Conservation (phyloP, 257 asterid genomes). For the Plantago ovata region DNA sequence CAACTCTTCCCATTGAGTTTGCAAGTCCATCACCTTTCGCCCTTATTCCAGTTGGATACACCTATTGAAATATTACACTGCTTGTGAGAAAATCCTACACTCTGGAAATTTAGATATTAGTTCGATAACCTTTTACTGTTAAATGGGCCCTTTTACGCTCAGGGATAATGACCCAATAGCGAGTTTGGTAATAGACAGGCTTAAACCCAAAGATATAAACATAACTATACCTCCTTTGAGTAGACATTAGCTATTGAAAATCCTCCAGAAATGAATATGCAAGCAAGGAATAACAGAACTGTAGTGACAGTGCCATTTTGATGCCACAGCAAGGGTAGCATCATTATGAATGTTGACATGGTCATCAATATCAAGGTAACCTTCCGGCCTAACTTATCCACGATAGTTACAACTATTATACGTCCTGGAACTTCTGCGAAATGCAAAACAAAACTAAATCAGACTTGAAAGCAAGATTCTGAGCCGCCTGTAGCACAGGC, state of each 20-base stretch:
- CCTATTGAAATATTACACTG: no score
- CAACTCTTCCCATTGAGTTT: constrained; percentile 24
- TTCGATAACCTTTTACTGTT: no score
- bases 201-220: no score
- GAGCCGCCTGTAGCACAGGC: no score
- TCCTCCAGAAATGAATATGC: constrained; percentile 23
- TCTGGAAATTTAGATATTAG: no score
- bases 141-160: no score
- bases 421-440: constrained; percentile 24
- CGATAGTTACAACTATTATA: constrained; percentile 9
- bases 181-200: no score
- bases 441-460: no score
- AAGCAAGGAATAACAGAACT: constrained; percentile 16
- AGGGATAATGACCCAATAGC: no score
- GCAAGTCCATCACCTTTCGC: constrained; percentile 29
- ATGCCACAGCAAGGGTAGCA: constrained; percentile 20
- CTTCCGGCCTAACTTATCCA: constrained; percentile 27
- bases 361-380: constrained; percentile 12
- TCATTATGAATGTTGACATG: constrained; percentile 6
- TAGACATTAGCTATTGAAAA: constrained; percentile 11
- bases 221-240: constrained; percentile 18
- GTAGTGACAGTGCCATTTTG: constrained; percentile 20
- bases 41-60: constrained; percentile 30
- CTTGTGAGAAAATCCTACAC: no score
- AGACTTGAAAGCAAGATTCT: no score